Percentiles rank a stretch among this genome's conserved stretches.
phyloP scores from a whole-genome alignment of 2,329 filamentous ascomycete species.

The Colletotrichum horii region DNA sequence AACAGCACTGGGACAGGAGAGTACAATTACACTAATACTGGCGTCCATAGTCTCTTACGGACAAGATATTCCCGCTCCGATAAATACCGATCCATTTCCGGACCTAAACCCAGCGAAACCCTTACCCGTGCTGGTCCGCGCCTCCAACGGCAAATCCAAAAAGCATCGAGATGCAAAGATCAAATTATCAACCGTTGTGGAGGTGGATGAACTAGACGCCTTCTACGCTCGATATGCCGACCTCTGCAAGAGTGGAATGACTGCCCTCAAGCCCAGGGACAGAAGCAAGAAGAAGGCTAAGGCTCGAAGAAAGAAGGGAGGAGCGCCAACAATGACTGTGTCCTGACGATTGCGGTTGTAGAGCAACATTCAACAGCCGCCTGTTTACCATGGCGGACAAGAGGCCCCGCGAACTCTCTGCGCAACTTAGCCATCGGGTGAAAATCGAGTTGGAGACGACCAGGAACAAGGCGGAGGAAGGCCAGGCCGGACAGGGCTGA shows the following conservation, averaged over 20 bases:
- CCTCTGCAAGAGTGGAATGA: conserved; percentile 88
- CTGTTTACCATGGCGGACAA: neutral
- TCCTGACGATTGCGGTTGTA: neutral
- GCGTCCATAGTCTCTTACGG: conserved; percentile 44
- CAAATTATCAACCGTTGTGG: conserved; percentile 84
- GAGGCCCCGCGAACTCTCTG: neutral
- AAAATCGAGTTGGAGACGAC: neutral
- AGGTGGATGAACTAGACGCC: conserved; percentile 73
- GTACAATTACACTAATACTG: neutral
- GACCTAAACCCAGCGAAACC: conserved; percentile 65
- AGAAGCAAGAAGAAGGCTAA: conserved; percentile 85
- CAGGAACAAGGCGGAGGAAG: neutral
- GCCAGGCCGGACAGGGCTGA: neutral
- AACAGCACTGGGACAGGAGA: neutral
- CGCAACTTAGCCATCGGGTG: neutral
- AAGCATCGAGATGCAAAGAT: conserved; percentile 62
- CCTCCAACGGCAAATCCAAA: conserved; percentile 78
- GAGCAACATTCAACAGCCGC: neutral
- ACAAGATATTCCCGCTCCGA: conserved; percentile 46
- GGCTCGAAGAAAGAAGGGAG: conserved; percentile 71
- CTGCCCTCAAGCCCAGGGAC: conserved; percentile 89
- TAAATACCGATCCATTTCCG: conserved; percentile 55
- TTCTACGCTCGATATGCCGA: conserved; percentile 92
- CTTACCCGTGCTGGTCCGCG: conserved; percentile 79
- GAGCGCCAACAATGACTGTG: neutral